Base-by-base conservation (phyloP, 208 protist genomes). In the Angomonas ambiguus region DNA sequence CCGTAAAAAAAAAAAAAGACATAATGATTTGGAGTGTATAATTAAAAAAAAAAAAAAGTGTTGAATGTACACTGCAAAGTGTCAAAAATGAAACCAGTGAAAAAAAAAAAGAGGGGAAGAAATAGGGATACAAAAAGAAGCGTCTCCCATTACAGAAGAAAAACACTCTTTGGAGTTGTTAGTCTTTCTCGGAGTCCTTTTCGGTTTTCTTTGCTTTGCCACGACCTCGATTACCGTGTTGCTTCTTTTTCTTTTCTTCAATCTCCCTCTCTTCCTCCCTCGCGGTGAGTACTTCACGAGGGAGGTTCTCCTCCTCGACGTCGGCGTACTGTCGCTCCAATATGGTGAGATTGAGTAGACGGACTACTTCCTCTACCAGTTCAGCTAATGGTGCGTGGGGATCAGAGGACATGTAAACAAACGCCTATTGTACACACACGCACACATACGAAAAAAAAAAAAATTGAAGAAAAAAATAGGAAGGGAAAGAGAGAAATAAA, bases 1-100 rank as follows among this genome's bases (percentile, higher is more conserved):
- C n/a, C n/a, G n/a, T n/a, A 51, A 45, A 61, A 28, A 69, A 32
- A 51, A 61, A 45, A 59, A 67, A 59, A 67, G 0, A 57, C 31
- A 57, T 1, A 56, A 8, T 20, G 2, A 28, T 24, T 0, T 31
- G 22, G 42, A n/a, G n/a, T 48, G 38, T 48, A 20, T 48, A 20
- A 20, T 48, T 48, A 48, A 18, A 48, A 48, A 48, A 48, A 11
- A 4, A 11, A 25, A 53, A 53, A 30, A 53, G 11, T 11, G 22
- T 6, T 11, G 2, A 53, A 4, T 6, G 2, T 11, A 53, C 2
- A 30, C 22, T n/a, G 48, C 5, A 53, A 25, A 2, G n/a, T n/a
- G n/a, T n/a, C n/a, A n/a, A n/a, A n/a, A n/a, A n/a, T n/a, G 48
- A 53, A 53, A 27, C 18, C 28, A 56, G 51, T 18, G 32, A 27